phyloP scores from a whole-genome alignment of 352 stramenopile species.

The Phytopythium chamaehyphon region DNA sequence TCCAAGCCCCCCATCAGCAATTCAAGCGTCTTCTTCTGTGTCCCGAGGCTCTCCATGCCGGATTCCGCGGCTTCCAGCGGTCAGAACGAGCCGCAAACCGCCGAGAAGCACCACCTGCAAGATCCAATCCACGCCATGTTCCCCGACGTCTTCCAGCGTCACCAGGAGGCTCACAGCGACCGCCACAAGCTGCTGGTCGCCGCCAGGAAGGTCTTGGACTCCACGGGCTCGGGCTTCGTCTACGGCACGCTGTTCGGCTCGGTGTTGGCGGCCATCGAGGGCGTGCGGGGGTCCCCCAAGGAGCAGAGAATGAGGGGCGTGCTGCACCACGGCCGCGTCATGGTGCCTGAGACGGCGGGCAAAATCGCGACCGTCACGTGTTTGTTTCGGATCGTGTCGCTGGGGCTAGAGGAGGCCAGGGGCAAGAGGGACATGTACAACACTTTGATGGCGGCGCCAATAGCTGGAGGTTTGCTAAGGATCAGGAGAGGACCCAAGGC shows the following conservation, averaged over 20 bases:
- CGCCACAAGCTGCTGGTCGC: neutral
- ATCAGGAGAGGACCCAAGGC: slow-evolving; percentile 18
- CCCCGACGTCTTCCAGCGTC: neutral
- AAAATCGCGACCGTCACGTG: slow-evolving; percentile 38
- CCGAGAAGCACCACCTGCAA: neutral
- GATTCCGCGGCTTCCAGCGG: neutral
- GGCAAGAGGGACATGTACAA: slow-evolving; percentile 34
- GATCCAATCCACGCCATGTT: neutral
- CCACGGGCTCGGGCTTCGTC: slow-evolving; percentile 29
- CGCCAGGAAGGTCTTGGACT: slow-evolving; percentile 13
- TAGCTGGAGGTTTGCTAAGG: slow-evolving; percentile 26
- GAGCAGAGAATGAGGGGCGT: slow-evolving; percentile 23
- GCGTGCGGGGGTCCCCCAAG: slow-evolving; percentile 23
- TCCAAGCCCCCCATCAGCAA: too few relatives aligned
- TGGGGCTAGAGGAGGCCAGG: slow-evolving; percentile 18
- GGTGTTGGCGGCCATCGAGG: slow-evolving; percentile 23
- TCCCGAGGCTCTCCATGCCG: neutral
- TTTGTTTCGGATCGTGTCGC: slow-evolving; percentile 21
- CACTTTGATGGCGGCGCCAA: slow-evolving; percentile 25
- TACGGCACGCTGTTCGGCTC: slow-evolving; percentile 41
- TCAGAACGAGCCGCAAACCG: neutral
- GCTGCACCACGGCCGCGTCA: slow-evolving; percentile 26
- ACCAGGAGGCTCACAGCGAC: neutral
- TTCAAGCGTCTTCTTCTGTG: too few relatives aligned
- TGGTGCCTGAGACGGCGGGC: slow-evolving; percentile 32